Base-by-base conservation (phyloP, 345 rosid genomes). In the Hibiscus tridactylites region DNA sequence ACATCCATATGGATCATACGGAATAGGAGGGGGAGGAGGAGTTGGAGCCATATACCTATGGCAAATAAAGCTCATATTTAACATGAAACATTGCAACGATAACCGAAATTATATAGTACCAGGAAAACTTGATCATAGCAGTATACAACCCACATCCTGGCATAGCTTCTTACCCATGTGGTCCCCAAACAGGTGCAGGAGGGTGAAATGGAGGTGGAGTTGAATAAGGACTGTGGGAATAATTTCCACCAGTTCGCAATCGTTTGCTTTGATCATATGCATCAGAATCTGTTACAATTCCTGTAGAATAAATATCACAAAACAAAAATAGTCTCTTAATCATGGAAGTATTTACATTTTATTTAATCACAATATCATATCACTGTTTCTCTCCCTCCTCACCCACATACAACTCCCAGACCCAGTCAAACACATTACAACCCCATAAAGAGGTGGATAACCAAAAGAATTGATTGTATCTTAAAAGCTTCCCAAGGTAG, bases 231-330 rank as follows among this genome's bases (percentile, higher is more conserved):
- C 92, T 79, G 78, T 90, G 99, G 60, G 92, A 77, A 85, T 93
- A 95, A 82, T 90, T 96, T 57, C 97, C 97, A 79, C 93, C 97
- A 71, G 98, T 95, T 71, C 99, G 83, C 82, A 90, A 77, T 0
- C 98, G 89, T 81, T 95, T 95, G 77, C 97, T 95, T 79, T 92
- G 99, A 82, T 95, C 98, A 78, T 88, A 92, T 70, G 87, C 86
- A 85, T 86, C 88, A 65, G 98, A 80, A 67, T 95, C 99, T 12
- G 91, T 85, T 15, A 88, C 97, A 47, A 95, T 92, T 71, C 99
- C 99, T 94, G 81, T 53, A 77, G 39, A 72, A 85, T 29, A 74
- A 69, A 52, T 3, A 79, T 69, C 57, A 31, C 8, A 46, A 60
- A 52, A 61, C 26, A 77, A 61, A 29, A 58, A 13, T 13, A 26